phyloP scores from a whole-genome alignment of 192 early-diverging fungal genomes.

The Chytriomyces confervae region DNA sequence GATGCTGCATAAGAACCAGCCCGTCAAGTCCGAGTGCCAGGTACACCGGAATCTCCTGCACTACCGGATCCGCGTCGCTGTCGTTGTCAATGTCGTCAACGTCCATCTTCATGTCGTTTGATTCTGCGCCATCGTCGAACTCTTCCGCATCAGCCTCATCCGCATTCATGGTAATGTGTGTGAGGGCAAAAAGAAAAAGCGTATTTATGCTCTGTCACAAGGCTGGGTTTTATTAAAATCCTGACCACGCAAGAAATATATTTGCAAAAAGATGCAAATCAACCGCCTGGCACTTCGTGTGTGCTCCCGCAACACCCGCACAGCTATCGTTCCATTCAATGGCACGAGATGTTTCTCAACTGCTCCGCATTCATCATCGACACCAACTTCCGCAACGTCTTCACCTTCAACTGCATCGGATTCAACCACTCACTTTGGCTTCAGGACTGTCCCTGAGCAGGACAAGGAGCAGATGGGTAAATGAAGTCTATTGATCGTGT shows the following conservation, averaged over 20 bases:
- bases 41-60: constrained; percentile 78
- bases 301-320: no score
- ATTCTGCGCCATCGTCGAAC: neutral
- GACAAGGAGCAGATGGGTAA: constrained; percentile 89
- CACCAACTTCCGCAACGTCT: neutral
- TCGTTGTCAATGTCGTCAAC: neutral
- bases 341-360: neutral
- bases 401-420: neutral
- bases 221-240: no score
- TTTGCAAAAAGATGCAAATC: no score
- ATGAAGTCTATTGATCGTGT: neutral
- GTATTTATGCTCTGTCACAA: no score
- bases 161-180: neutral
- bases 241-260: no score
- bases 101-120: neutral
- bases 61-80: constrained; percentile 40
- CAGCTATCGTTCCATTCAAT: no score
- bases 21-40: constrained; percentile 72
- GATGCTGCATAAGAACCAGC: constrained; percentile 86
- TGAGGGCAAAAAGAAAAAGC: no score
- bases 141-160: neutral
- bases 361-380: neutral
- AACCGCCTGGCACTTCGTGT: no score
- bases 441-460: constrained; percentile 80
- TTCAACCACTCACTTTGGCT: constrained; percentile 86